Percentiles rank a stretch among this genome's conserved stretches.
phyloP scores from a whole-genome alignment of 2,329 filamentous ascomycete genomes.

The Onygenales sp. region DNA sequence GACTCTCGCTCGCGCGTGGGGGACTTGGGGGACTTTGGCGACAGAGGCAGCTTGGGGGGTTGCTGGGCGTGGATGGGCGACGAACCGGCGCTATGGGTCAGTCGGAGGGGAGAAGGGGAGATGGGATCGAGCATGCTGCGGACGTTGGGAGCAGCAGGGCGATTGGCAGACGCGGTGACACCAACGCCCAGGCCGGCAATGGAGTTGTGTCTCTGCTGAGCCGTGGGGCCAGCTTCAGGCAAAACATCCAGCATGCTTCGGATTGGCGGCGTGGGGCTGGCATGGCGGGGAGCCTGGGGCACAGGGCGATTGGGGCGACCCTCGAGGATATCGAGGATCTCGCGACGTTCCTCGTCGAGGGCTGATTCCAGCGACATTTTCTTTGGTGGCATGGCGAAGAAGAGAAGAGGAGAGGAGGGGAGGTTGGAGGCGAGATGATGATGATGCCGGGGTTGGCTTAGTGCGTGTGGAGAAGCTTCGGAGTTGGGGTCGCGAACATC shows the following conservation, averaged over 20 bases:
- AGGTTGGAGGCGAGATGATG: not conserved
- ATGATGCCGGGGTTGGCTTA: not conserved
- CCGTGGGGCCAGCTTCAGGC: constrained; percentile 25
- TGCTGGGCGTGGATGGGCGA: constrained; percentile 22
- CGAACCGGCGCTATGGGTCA: constrained; percentile 21
- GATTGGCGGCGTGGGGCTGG: constrained; percentile 54
- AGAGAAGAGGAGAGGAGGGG: not conserved
- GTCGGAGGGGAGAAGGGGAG: constrained; percentile 24
- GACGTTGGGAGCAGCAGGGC: constrained; percentile 13
- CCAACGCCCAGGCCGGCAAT: constrained; percentile 29
- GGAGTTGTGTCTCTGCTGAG: constrained; percentile 23
- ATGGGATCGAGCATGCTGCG: constrained; percentile 30
- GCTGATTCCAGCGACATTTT: constrained; percentile 67
- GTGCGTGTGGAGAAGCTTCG: too few species aligned
- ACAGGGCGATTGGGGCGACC: constrained; percentile 26
- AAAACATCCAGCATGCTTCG: constrained; percentile 58
- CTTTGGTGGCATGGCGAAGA: constrained; percentile 13
- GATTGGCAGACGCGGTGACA: constrained; percentile 15
- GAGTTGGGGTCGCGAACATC: too few species aligned
- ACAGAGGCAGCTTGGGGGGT: not conserved
- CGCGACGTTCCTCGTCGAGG: constrained; percentile 66
- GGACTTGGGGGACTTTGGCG: not conserved
- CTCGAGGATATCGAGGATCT: constrained; percentile 62
- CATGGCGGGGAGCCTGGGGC: constrained; percentile 45
- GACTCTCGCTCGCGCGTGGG: constrained; percentile 22